phyloP scores from a whole-genome alignment of 2,329 filamentous ascomycete genomes.

The Sarocladium brachiariae region DNA sequence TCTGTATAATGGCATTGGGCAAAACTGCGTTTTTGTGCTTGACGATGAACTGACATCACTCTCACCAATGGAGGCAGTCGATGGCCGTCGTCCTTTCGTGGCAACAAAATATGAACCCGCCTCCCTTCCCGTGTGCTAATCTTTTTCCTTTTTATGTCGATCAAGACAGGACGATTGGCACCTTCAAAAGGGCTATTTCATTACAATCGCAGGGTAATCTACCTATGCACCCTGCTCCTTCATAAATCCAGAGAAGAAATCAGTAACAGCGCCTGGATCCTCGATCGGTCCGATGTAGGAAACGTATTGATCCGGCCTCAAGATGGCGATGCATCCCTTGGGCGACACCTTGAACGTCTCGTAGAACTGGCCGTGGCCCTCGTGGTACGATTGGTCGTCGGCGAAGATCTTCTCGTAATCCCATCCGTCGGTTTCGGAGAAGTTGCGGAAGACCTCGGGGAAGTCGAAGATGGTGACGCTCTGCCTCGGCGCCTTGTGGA shows the following conservation, averaged over 20 bases:
- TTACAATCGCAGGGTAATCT: too few relatives aligned
- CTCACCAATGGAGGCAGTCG: too few relatives aligned
- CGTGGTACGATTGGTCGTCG: constrained; percentile 47
- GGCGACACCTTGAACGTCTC: constrained; percentile 35
- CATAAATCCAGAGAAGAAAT: constrained; percentile 9
- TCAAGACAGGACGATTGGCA: too few relatives aligned
- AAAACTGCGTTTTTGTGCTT: too few relatives aligned
- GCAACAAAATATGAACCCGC: too few relatives aligned
- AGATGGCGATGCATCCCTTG: constrained; percentile 23
- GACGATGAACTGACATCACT: too few relatives aligned
- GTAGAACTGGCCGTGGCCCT: constrained; percentile 34
- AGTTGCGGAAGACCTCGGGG: constrained; percentile 41
- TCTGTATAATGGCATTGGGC: too few relatives aligned
- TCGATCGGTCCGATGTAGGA: constrained; percentile 10
- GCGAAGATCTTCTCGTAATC: constrained; percentile 51
- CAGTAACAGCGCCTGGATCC: background rate
- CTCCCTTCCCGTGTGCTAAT: too few relatives aligned
- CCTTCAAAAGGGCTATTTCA: too few relatives aligned
- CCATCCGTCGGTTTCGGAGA: constrained; percentile 40
- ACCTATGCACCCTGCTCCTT: background rate
- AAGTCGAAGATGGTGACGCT: constrained; percentile 45
- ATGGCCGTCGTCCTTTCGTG: too few relatives aligned
- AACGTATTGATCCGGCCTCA: constrained; percentile 16
- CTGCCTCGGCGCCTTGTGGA: constrained; percentile 47
- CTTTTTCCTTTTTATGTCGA: too few relatives aligned